Percentiles rank a stretch among this genome's conserved stretches.
These are phyloP conservation scores for Cryphonectria japonica DNA, from an alignment of 2,329 filamentous ascomycete species.

Conservation along the genomic window DNA sequence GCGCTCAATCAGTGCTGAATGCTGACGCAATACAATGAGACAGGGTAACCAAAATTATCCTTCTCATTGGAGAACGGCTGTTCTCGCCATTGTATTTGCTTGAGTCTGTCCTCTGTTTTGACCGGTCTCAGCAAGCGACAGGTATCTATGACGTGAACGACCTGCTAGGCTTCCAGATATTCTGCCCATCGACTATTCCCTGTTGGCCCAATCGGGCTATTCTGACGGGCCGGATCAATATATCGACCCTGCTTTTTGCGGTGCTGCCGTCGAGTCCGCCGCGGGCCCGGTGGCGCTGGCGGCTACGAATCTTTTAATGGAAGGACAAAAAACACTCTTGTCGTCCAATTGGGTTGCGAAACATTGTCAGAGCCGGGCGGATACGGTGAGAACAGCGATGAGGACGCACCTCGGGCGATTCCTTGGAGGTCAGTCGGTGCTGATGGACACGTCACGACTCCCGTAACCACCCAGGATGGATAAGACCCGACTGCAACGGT, in stretches of 20 bases:
- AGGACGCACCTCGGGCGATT: slow-evolving; percentile 69
- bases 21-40: too few species aligned
- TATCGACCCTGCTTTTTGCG: not conserved
- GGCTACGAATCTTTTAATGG: not conserved
- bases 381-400: not conserved
- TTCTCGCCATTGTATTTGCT: too few species aligned
- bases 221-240: too few species aligned
- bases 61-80: too few species aligned
- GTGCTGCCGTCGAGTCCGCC: not conserved
- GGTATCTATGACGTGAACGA: not conserved
- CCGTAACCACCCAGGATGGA: slow-evolving; percentile 42
- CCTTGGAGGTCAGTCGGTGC: slow-evolving; percentile 64
- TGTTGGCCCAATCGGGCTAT: too few species aligned
- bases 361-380: not conserved
- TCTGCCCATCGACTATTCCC: too few species aligned
- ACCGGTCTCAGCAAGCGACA: not conserved
- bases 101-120: not conserved
- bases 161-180: not conserved
- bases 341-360: not conserved
- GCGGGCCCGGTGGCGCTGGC: not conserved
- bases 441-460: slow-evolving; percentile 47
- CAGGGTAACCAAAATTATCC: too few species aligned
- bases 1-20: too few species aligned
- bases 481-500: slow-evolving; percentile 55
- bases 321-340: not conserved